Base-by-base conservation (phyloP, 257 asterid genomes). In the Ilex asprella region DNA sequence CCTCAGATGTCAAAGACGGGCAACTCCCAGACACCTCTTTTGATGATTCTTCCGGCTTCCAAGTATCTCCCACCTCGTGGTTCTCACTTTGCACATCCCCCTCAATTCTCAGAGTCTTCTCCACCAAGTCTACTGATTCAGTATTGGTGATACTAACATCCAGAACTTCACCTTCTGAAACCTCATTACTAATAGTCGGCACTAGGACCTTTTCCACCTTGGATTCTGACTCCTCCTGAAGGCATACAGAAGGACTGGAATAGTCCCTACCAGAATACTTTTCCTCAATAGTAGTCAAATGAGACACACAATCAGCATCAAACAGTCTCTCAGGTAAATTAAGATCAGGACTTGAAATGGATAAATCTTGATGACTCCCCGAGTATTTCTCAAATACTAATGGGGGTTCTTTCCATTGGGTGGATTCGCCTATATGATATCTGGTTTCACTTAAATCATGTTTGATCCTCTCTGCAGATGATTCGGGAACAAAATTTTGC, bases 281-380 rank as follows among this genome's bases (percentile, higher is more conserved):
- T 72, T 87, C 91, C 76, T 74, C 77, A 74, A 75, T 69, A 7
- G 83, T 64, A 35, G 79, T 70, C 74, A 76, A 66, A 63, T 59
- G 76, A 43, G 65, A 75, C 70, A 61, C 60, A 41, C 61, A 62
- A 60, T 75, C 90, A 39, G 80, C 76, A 67, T 82, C 91, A 70
- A 75, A 57, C 68, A 76, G 83, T 2, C 81, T 63, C 59, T 85
- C 95, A 4, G 95, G 89, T 71, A 86, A 80, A 74, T 70, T 76
- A 61, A 73, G 59, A 71, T 75, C 81, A 67, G 76, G 64, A 32
- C 71, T 39, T 61, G 81, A 53, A 67, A 60, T 58, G 7, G 79
- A 66, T 57, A 74, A 15, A 56, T 76, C 80, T 31, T 63, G 73
- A 75, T 55, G 70, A 67, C 64, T 65, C 43, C 57, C 82, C 52